Evolutionary conservation across 2,329 filamentous ascomycete genomes (phyloP).

Genomic region (Calonectria montana): DNA sequence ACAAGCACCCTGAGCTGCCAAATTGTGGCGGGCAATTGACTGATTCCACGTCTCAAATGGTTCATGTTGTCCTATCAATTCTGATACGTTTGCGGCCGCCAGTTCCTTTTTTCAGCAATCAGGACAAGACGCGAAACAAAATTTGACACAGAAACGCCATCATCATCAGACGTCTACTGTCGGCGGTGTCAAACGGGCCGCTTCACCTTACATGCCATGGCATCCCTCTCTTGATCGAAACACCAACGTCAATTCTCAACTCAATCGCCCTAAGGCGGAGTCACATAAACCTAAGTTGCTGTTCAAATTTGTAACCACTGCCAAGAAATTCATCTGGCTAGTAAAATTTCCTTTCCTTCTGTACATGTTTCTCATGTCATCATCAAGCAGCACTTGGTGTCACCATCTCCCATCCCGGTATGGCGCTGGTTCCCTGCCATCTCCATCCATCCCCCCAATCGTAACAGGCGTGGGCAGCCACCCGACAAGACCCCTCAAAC

Average conservation of each 20-base stretch:
- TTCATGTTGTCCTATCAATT: neutral
- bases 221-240: neutral
- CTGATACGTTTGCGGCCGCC: neutral
- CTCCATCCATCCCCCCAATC: neutral
- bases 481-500: neutral
- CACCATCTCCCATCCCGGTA: slow-evolving; percentile 22
- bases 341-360: slow-evolving; percentile 2
- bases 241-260: neutral
- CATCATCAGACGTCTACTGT: neutral
- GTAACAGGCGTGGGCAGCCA: slow-evolving; percentile 3
- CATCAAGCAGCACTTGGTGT: slow-evolving; percentile 16
- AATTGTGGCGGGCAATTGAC: neutral
- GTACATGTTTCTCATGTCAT: slow-evolving; percentile 10
- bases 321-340: neutral
- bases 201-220: neutral
- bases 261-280: neutral
- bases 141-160: slow-evolving; percentile 4
- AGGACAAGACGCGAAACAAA: slow-evolving; percentile 13
- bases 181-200: neutral
- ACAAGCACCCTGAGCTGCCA: neutral
- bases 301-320: neutral
- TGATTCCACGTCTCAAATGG: neutral
- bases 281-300: neutral
- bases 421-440: slow-evolving; percentile 28
- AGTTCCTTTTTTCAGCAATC: slow-evolving; percentile 3